These are phyloP conservation scores for Candida ovalis DNA, from an alignment of 805 yeast genomes.

Conservation along the genomic window DNA sequence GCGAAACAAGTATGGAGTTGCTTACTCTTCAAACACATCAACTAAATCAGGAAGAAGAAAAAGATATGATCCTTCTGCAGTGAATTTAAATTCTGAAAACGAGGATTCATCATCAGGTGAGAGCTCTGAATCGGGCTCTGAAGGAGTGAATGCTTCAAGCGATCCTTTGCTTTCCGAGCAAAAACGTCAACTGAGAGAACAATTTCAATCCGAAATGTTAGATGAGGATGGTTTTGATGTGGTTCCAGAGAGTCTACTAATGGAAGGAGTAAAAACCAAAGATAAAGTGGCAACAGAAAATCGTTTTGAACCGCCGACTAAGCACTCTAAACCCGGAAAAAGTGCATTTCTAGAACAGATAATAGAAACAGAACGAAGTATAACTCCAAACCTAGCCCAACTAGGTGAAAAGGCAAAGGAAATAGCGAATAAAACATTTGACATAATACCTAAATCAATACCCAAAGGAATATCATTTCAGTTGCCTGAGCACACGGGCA, in stretches of 20 bases:
- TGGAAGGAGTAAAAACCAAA: slow-evolving; percentile 17
- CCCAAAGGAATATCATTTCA: slow-evolving; percentile 22
- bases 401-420: slow-evolving; percentile 26
- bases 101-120: slow-evolving; percentile 19
- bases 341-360: slow-evolving; percentile 18
- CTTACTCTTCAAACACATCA: no score
- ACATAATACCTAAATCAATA: slow-evolving; percentile 20
- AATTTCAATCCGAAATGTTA: slow-evolving; percentile 20
- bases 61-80: slow-evolving; percentile 5
- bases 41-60: no score
- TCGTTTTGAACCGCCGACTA: not conserved
- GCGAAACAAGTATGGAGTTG: not conserved
- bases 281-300: not conserved
- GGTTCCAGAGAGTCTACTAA: slow-evolving; percentile 27
- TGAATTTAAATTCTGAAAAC: slow-evolving; percentile 26
- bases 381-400: slow-evolving; percentile 19
- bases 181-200: slow-evolving; percentile 17
- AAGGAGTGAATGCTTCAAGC: not conserved
- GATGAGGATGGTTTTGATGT: slow-evolving; percentile 27
- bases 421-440: slow-evolving; percentile 25
- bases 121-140: slow-evolving; percentile 9
- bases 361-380: slow-evolving; percentile 16
- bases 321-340: not conserved
- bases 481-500: slow-evolving; percentile 15
- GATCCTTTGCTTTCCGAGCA: slow-evolving; percentile 14